Conservation (phyloP, 1,284 basidiomycete species). For the Ganoderma lingzhi region DNA sequence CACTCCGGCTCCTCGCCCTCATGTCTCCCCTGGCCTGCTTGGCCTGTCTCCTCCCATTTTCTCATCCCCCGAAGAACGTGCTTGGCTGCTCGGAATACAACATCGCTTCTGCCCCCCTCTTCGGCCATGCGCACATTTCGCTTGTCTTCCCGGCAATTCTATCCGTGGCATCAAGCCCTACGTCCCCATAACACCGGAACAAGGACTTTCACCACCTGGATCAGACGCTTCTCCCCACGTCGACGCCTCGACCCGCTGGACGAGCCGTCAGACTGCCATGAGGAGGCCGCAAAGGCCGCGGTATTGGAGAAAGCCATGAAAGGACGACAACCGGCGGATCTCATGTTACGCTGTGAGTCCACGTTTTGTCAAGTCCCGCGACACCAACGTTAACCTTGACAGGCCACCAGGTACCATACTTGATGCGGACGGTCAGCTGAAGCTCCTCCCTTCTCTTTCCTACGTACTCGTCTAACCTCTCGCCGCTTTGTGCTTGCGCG, state of each 20-base stretch:
- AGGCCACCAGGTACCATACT: conserved; percentile 79
- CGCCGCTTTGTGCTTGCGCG: neutral
- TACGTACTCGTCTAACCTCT: conserved; percentile 5
- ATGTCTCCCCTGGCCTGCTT: conserved; percentile 18
- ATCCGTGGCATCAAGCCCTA: neutral
- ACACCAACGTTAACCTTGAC: conserved; percentile 29
- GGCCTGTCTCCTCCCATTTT: conserved; percentile 14
- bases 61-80: conserved; percentile 31
- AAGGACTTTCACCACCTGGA: conserved; percentile 30
- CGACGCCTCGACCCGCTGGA: conserved; percentile 29
- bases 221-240: conserved; percentile 19
- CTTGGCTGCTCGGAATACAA: conserved; percentile 20
- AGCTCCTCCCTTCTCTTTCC: conserved; percentile 3
- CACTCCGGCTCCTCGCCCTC: conserved; percentile 22
- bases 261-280: conserved; percentile 57
- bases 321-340: conserved; percentile 79
- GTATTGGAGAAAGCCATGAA: conserved; percentile 85
- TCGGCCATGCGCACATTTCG: conserved; percentile 33
- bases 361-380: neutral
- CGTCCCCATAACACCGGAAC: neutral
- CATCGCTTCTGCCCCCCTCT: conserved; percentile 3
- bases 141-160: conserved; percentile 32
- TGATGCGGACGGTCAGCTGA: conserved; percentile 72
- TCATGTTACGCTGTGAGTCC: conserved; percentile 82
- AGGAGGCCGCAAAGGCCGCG: conserved; percentile 73